Base-by-base conservation (phyloP, 2,329 filamentous ascomycete genomes). In the Grosmannia penicillata region DNA sequence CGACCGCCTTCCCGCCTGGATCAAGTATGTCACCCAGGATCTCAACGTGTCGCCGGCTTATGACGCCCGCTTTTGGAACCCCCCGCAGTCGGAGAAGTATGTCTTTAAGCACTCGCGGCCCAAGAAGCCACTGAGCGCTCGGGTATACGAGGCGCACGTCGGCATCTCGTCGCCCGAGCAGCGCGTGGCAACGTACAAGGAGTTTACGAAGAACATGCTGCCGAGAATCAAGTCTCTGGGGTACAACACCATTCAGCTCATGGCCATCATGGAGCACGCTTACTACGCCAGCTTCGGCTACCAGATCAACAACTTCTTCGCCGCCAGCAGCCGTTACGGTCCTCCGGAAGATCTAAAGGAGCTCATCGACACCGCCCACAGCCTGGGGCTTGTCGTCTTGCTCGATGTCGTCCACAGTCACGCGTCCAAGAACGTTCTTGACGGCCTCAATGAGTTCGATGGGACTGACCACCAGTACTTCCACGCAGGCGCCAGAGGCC, bases 251-350 rank as follows among this genome's bases (percentile, higher is more conserved):
- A 96, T 98, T 49, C 91, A 98, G 57, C 69, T 98, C 46, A 98
- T 98, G 91, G 91, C 91, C 33, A 71, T 98, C 54, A 98, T 98
- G 89, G 91, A 98, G 56, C 91, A 98, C 60, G 91, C 91, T 36
- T 98, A 98, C 68, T 98, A 98, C 57, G 91, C 91, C 51, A 96
- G 89, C 54, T 98, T 98, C 52, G 91, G 91, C 33, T 98, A 98
- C 59, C 91, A 98, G 60, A 76, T 98, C 62, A 98, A 96, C 66
- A 95, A 82, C 60, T 98, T 98, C 68, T 98, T 96, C 52, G 91
- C 91, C 22, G 87, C 89, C 11, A 95, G 87, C 59, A 96, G 89
- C 58, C 78, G 91, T 45, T 98, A 94, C 54, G 91, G 91, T 30
- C 73, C 78, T 1, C 91, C 91, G 0, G 91, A 98, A 53, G 91